Evolutionary conservation across 2,329 filamentous ascomycete genomes (phyloP).

Genomic region (Tolypocladium capitatum): DNA sequence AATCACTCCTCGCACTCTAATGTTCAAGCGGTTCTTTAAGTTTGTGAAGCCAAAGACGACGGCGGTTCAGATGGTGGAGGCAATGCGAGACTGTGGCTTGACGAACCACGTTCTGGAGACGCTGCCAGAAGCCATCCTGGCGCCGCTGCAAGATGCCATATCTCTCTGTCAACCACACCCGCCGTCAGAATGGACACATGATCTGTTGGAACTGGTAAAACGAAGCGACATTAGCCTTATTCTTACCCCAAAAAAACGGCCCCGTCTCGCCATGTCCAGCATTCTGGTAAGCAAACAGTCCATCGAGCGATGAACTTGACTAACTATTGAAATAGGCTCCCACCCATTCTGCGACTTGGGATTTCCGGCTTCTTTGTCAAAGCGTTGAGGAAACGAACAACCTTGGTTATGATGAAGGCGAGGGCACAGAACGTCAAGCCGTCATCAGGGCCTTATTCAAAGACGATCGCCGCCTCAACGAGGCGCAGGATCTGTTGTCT

Average conservation of each 20-base stretch:
- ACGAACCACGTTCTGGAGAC: slow-evolving; percentile 59
- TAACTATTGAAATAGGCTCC: slow-evolving; percentile 28
- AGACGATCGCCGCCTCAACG: slow-evolving; percentile 78
- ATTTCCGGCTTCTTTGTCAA: slow-evolving; percentile 67
- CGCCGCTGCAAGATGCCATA: slow-evolving; percentile 71
- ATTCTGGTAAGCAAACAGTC: slow-evolving; percentile 25
- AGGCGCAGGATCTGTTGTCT: slow-evolving; percentile 75
- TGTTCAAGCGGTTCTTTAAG: slow-evolving; percentile 56
- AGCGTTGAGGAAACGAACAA: slow-evolving; percentile 45
- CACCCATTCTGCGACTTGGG: slow-evolving; percentile 55
- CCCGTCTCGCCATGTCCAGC: slow-evolving; percentile 19
- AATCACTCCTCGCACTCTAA: slow-evolving; percentile 52
- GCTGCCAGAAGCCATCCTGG: slow-evolving; percentile 71
- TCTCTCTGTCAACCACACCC: slow-evolving; percentile 73
- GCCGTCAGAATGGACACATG: slow-evolving; percentile 59
- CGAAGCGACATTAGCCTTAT: slow-evolving; percentile 68
- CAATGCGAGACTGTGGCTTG: slow-evolving; percentile 59
- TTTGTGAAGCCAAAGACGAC: slow-evolving; percentile 37
- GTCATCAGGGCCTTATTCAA: slow-evolving; percentile 81
- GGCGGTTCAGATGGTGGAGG: slow-evolving; percentile 54
- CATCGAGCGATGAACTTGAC: not conserved
- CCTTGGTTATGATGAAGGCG: slow-evolving; percentile 59
- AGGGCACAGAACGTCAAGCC: slow-evolving; percentile 70
- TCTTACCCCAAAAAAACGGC: slow-evolving; percentile 29
- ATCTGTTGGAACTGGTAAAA: slow-evolving; percentile 62